Evolutionary conservation across 2,329 filamentous ascomycete genomes (phyloP).

Genomic region (Apiospora phragmitis): DNA sequence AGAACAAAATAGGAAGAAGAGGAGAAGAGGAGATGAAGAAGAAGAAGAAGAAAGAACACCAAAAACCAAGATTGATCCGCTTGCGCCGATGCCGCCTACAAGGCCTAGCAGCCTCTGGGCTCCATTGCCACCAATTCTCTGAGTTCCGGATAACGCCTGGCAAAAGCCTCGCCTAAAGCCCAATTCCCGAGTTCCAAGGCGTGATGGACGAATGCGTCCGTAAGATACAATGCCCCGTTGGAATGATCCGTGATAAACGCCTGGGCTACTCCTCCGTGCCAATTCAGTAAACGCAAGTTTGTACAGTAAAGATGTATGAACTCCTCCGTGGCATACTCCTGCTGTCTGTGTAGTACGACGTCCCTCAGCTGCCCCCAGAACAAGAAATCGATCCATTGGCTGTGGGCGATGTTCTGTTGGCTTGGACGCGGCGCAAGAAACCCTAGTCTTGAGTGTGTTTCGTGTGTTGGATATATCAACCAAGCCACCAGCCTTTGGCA

Average conservation of each 20-base stretch:
- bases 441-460: slow-evolving; percentile 26
- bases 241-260: slow-evolving; percentile 27
- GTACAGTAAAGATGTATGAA: slow-evolving; percentile 36
- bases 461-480: slow-evolving; percentile 33
- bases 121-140: slow-evolving; percentile 20
- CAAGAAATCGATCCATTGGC: slow-evolving; percentile 34
- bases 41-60: not conserved
- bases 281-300: slow-evolving; percentile 36
- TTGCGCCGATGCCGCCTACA: not conserved
- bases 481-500: slow-evolving; percentile 30
- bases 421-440: slow-evolving; percentile 27
- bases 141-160: slow-evolving; percentile 29
- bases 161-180: slow-evolving; percentile 27
- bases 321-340: slow-evolving; percentile 37
- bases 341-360: slow-evolving; percentile 35
- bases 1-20: not conserved
- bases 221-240: slow-evolving; percentile 28
- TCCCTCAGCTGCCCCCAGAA: slow-evolving; percentile 36
- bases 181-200: slow-evolving; percentile 27
- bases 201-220: slow-evolving; percentile 25
- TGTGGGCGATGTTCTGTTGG: slow-evolving; percentile 30
- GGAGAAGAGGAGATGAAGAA: not conserved
- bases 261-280: slow-evolving; percentile 28
- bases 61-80: not conserved
- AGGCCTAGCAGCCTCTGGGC: slow-evolving; percentile 1